A percentile compares a stretch with the other conserved stretches of the same genome.
Evolutionary conservation across 1,139 yeast species (phyloP).

Genomic region (Candida sp.): DNA sequence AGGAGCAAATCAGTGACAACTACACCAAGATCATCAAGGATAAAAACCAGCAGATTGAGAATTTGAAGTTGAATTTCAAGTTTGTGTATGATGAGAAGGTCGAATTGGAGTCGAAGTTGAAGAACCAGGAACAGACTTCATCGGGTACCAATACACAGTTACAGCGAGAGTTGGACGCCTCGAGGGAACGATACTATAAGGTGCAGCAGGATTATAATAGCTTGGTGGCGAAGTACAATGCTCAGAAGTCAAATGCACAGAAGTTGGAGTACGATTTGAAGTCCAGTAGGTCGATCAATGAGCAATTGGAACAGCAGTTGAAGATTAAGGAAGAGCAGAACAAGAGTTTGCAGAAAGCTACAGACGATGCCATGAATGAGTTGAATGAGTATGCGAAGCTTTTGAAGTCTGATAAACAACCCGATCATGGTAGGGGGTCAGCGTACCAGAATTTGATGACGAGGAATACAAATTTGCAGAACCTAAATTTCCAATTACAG

Average conservation of each 20-base stretch:
- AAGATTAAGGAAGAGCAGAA: slow-evolving; percentile 19
- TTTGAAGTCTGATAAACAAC: slow-evolving; percentile 8
- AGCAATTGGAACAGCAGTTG: slow-evolving; percentile 32
- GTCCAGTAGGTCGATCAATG: slow-evolving; percentile 30
- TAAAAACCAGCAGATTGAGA: slow-evolving; percentile 35
- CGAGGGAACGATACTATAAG: slow-evolving; percentile 20
- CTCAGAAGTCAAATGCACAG: slow-evolving; percentile 27
- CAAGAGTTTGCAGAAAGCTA: slow-evolving; percentile 28
- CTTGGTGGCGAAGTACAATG: slow-evolving; percentile 27
- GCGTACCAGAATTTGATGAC: slow-evolving; percentile 29
- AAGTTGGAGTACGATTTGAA: slow-evolving; percentile 36
- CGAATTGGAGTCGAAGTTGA: slow-evolving; percentile 55
- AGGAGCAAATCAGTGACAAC: slow-evolving; percentile 27
- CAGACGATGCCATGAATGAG: slow-evolving; percentile 58
- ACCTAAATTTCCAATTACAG: slow-evolving; percentile 34
- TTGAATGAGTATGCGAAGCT: slow-evolving; percentile 15
- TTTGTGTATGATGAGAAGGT: slow-evolving; percentile 61
- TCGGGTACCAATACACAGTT: slow-evolving; percentile 43
- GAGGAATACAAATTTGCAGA: slow-evolving; percentile 33
- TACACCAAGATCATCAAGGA: slow-evolving; percentile 32
- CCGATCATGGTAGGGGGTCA: slow-evolving; percentile 12
- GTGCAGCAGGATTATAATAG: slow-evolving; percentile 20
- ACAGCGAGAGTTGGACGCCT: slow-evolving; percentile 26
- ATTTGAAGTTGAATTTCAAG: slow-evolving; percentile 56
- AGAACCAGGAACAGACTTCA: slow-evolving; percentile 49